Percentiles rank a stretch among this genome's conserved stretches.
Conservation (phyloP, 208 protist genomes). For the Tritrichomonas foetus region DNA sequence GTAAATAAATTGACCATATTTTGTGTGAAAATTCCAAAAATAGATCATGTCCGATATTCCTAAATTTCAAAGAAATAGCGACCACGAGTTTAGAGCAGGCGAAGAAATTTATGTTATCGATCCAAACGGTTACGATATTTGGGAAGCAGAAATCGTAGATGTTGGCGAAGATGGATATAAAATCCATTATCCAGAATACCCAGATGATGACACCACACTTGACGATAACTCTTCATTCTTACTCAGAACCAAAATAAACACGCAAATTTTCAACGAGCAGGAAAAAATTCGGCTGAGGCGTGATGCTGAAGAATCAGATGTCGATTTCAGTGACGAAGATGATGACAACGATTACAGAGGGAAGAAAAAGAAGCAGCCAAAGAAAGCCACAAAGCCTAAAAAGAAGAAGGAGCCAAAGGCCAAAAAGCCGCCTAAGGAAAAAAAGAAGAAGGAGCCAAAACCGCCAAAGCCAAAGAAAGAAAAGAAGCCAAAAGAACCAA, state of each 20-base stretch:
- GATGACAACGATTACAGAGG: background rate
- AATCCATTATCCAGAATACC: slow-evolving; percentile 2
- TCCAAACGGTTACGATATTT: slow-evolving; percentile 4
- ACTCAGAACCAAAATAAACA: background rate
- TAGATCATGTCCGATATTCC: background rate
- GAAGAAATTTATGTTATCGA: slow-evolving; percentile 31
- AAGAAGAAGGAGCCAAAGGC: no score
- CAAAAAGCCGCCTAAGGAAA: no score
- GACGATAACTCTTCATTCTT: background rate
- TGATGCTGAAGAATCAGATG: background rate
- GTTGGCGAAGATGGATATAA: background rate
- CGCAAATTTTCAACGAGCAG: background rate
- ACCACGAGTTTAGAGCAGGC: background rate
- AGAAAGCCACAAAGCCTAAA: no score
- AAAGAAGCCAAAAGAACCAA: no score
- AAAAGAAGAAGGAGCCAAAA: no score
- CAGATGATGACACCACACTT: background rate
- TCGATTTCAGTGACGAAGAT: background rate
- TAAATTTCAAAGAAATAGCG: background rate
- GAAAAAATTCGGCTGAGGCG: background rate
- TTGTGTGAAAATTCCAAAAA: no score
- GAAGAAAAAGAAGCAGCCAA: background rate
- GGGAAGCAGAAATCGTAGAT: background rate
- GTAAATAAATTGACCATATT: no score
- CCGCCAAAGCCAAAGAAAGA: no score